phyloP scores from a whole-genome alignment of 169 alveolate genomes.

The Eimeria tenella region DNA sequence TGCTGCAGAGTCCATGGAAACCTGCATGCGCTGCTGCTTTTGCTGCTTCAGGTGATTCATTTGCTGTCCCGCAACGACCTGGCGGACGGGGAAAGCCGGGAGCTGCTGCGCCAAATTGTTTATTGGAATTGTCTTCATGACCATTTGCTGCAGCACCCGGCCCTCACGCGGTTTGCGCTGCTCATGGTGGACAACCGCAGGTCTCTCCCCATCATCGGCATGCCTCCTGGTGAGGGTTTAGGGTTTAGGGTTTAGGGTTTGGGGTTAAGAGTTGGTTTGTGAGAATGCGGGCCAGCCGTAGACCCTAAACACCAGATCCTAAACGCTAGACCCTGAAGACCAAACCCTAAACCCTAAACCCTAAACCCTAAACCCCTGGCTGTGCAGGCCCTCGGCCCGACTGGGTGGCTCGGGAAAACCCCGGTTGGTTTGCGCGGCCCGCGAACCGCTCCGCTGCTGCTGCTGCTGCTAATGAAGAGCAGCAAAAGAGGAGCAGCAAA shows the following conservation, averaged over 20 bases:
- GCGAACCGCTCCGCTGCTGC: neutral
- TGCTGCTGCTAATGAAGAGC: no score
- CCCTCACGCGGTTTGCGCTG: neutral
- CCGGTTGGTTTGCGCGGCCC: neutral
- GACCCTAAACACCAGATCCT: neutral
- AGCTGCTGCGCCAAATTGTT: constrained; percentile 15
- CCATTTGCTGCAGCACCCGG: neutral
- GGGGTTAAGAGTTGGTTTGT: no score
- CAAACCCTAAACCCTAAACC: neutral
- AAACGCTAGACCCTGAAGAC: neutral
- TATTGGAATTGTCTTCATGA: constrained; percentile 38
- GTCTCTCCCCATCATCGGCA: constrained; percentile 29
- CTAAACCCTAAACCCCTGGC: neutral
- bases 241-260: no score
- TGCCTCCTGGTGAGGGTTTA: constrained; percentile 17
- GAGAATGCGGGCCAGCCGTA: no score
- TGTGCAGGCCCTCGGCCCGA: constrained; percentile 21
- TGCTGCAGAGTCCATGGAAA: no score
- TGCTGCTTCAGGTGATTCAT: constrained; percentile 6
- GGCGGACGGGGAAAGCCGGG: constrained; percentile 7
- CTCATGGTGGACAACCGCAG: constrained; percentile 13
- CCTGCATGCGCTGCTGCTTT: neutral
- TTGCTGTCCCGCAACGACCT: constrained; percentile 8
- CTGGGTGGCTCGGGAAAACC: neutral
- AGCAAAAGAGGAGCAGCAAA: neutral